Evolutionary conservation across 805 yeast species (phyloP), one percentile per base, ranked within the genome.

Genomic region (Yarrowia sp.): DNA sequence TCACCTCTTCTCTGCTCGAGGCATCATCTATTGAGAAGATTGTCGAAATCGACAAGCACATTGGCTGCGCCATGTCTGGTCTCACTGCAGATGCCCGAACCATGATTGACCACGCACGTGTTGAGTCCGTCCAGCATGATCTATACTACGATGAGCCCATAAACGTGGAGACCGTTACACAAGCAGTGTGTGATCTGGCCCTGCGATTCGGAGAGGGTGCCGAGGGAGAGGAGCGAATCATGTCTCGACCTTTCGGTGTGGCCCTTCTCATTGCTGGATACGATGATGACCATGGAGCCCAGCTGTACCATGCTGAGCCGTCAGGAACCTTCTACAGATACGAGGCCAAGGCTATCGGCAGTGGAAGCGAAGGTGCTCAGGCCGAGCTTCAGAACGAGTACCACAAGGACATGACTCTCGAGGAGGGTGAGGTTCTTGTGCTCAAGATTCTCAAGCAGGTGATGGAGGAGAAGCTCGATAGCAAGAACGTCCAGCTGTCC

Each of bases 181-280:
- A 96, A 77, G 86, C 96, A 0, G 97, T 95, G 17, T 95, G 99
- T 77, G 99, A 95, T 78, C 83, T 95, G 73, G 98, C 99, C 1
- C 81, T 95, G 71, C 84, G 98, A 74, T 93, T 93, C 71, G 98
- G 98, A 66, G 99, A 93, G 80, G 97, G 97, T 70, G 97, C 96
- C 3, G 86, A 92, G 44, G 98, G 97, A 66, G 98, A 95, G 74
- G 93, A 93, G 76, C 84, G 96, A 75, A 82, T 88, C 69, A 89
- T 95, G 99, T 91, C 97, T 4, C 86, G 99, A 79, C 99, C 99
- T 11, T 95, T 95, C 76, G 99, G 99, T 74, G 99, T 95, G 58
- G 99, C 99, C 1, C 79, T 95, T 69, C 83, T 95, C 72, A 88
- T 95, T 73, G 99, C 98, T 5, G 99, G 99, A 60, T 83, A 86